These are phyloP conservation scores for Alternaria gansuensis DNA, from an alignment of 2,329 filamentous ascomycete genomes.

Conservation along the genomic window DNA sequence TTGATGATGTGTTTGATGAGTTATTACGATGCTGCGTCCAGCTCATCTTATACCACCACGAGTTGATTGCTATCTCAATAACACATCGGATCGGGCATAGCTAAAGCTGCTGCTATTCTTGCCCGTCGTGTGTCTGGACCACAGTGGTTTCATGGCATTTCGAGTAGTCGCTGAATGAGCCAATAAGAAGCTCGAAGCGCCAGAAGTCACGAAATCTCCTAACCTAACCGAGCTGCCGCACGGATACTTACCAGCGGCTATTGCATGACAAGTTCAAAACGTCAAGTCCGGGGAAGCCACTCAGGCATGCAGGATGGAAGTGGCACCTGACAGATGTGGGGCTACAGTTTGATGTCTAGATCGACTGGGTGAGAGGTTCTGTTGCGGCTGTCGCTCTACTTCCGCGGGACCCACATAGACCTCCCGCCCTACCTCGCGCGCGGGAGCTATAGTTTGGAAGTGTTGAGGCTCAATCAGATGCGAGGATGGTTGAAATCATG, in stretches of 20 bases:
- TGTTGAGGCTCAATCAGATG: constrained; percentile 51
- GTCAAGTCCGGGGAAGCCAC: constrained; percentile 41
- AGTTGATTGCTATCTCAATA: constrained; percentile 31
- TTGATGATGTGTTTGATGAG: constrained; percentile 48
- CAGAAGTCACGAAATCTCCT: too few relatives aligned
- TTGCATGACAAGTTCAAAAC: constrained; percentile 40
- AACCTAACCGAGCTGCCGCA: too few relatives aligned
- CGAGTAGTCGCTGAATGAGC: constrained; percentile 51
- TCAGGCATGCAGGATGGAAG: constrained; percentile 31
- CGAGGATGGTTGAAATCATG: constrained; percentile 27
- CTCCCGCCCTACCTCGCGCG: constrained; percentile 49
- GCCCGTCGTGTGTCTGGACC: constrained; percentile 40
- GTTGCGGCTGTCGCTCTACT: constrained; percentile 41
- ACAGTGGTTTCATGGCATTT: constrained; percentile 49
- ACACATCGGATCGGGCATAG: constrained; percentile 32
- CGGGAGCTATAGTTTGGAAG: constrained; percentile 50
- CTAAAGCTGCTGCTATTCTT: constrained; percentile 48
- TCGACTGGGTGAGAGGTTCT: constrained; percentile 42
- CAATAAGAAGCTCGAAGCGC: constrained; percentile 46
- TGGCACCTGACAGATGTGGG: constrained; percentile 34
- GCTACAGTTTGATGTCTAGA: constrained; percentile 33
- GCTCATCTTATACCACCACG: constrained; percentile 43
- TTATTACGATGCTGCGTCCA: constrained; percentile 25
- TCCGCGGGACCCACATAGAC: constrained; percentile 47
- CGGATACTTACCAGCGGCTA: constrained; percentile 41